Base-by-base conservation (phyloP, 768 basidiomycete species). In the Lactarius hatsudake region DNA sequence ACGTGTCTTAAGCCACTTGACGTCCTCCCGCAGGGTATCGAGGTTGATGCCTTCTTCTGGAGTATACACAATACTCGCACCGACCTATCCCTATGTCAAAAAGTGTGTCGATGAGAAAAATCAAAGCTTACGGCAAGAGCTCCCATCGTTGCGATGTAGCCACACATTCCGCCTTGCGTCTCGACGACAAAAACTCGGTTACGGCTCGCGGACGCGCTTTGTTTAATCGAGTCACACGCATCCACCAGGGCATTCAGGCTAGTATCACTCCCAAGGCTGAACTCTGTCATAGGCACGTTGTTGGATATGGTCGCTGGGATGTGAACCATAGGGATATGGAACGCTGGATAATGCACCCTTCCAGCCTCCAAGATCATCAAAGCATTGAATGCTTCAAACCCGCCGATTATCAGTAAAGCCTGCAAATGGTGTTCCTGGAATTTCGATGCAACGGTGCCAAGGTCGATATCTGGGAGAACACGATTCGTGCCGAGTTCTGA, bases 401-500 rank as follows among this genome's bases (percentile, higher is more conserved):
- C 97, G 60, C 97, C 97, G 71, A 98, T 91, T 75, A 99, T 83
- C 73, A 98, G 76, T 56, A 99, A 75, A 2, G 81, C 91, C 69
- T 98, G 84, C 69, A 98, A 78, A 40, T 80, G 77, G 76, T 92
- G 88, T 72, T 93, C 79, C 78, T 98, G 95, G 84, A 99, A 94
- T 73, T 93, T 92, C 54, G 93, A 81, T 5, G 97, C 97, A 51
- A 98, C 83, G 13, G 86, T 86, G 1, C 95, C 96, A 54, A 98
- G 84, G 77, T 98, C 94, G 59, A 86, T 78, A 57, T 90, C 89
- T 23, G 97, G 97, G 54, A 94, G 79, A 13, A 86, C 83, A 59
- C 97, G 91, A 80, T 98, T 98, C 36, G 97, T 98, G 23, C 97
- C 97, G 18, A 99, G 87, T 77, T 99, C 97, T 30, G 96, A 98